Percentiles rank a stretch among this genome's conserved stretches.
Conservation (phyloP, 2,329 filamentous ascomycete genomes). For the Cordyceps sp. region DNA sequence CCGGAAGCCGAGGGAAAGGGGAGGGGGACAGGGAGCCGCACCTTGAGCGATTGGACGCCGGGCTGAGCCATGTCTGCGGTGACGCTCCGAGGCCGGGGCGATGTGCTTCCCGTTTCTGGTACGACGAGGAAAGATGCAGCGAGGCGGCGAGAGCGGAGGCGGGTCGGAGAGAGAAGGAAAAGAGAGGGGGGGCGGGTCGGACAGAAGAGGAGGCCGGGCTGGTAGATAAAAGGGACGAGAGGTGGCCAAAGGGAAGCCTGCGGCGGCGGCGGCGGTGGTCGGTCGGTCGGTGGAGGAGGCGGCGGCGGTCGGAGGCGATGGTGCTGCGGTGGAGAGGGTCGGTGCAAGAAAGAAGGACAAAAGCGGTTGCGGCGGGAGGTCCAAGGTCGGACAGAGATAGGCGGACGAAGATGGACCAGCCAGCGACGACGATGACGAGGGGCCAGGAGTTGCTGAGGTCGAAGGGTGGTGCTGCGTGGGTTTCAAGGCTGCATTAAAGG, state of each 20-base stretch:
- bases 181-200: neutral
- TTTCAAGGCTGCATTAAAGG: conserved; percentile 3
- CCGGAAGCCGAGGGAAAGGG: neutral
- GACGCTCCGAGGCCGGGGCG: neutral
- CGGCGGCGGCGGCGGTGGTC: too few species aligned
- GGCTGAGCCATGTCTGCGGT: conserved; percentile 56
- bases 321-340: too few species aligned
- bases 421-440: conserved; percentile 1
- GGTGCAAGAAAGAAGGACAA: too few species aligned
- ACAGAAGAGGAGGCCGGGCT: neutral
- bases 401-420: conserved; percentile 1
- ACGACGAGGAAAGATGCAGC: neutral
- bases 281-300: too few species aligned
- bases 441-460: conserved; percentile 2
- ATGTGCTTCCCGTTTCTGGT: neutral
- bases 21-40: conserved; percentile 20
- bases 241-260: neutral
- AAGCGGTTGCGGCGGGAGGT: too few species aligned
- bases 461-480: conserved; percentile 1
- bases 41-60: conserved; percentile 80
- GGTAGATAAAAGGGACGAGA: neutral
- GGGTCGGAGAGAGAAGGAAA: neutral
- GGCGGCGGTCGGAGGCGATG: too few species aligned
- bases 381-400: neutral
- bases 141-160: neutral